Percentiles rank a stretch among this genome's conserved stretches.
Conservation (phyloP, 73 alveolate genomes). For the Effrenium voratum region DNA sequence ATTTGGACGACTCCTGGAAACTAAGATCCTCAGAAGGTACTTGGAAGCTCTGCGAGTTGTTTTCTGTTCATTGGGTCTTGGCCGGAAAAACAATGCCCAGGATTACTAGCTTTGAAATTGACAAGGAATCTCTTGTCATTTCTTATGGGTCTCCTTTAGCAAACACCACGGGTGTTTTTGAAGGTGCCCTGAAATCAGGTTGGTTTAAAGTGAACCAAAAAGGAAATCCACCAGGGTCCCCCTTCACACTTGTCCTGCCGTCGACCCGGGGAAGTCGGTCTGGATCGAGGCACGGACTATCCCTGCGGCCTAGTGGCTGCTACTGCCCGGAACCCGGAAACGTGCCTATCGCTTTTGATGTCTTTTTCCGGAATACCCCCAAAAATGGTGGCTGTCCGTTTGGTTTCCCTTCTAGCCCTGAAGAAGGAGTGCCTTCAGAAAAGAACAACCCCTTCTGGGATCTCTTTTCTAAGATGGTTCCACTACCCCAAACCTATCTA, state of each 20-base stretch:
- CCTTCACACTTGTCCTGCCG: background rate
- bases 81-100: background rate
- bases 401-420: no score
- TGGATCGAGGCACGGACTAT: constrained; percentile 46
- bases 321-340: constrained; percentile 2
- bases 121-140: background rate
- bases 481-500: background rate
- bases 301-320: constrained; percentile 74
- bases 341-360: background rate
- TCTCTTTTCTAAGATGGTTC: background rate
- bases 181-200: background rate
- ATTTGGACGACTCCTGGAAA: no score
- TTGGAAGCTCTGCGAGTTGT: background rate
- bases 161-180: background rate
- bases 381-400: background rate
- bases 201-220: background rate
- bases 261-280: background rate
- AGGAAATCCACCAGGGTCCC: background rate
- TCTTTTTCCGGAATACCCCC: background rate
- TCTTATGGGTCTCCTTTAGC: background rate
- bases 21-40: background rate
- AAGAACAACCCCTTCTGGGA: background rate
- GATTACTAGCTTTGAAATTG: background rate
- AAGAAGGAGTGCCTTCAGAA: background rate
- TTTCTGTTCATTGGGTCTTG: background rate